phyloP scores from a whole-genome alignment of 2,329 filamentous ascomycete genomes.

The Fusarium nisikadoi region DNA sequence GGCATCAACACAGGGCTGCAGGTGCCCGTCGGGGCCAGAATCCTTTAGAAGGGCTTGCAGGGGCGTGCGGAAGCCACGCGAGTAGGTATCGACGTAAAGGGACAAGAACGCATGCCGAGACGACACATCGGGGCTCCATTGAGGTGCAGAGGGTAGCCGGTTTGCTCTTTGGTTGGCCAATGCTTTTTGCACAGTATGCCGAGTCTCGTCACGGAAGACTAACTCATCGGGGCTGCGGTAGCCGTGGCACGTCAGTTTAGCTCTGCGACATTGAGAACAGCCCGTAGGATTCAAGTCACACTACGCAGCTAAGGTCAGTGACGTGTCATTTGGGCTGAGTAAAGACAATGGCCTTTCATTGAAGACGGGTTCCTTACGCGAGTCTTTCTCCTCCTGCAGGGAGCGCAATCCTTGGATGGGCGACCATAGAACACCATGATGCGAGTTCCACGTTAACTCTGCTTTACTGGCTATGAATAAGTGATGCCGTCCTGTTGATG shows the following conservation, averaged over 20 bases:
- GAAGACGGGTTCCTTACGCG: background rate
- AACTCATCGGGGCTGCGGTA: background rate
- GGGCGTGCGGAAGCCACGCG: too few species aligned
- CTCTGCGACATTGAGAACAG: background rate
- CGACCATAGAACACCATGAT: background rate
- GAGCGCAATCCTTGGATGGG: background rate
- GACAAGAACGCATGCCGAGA: background rate
- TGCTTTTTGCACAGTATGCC: background rate
- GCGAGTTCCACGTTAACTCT: too few species aligned
- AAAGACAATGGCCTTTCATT: background rate
- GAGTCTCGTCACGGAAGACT: background rate
- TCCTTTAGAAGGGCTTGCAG: too few species aligned
- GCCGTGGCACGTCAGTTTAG: background rate
- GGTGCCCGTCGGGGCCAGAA: background rate
- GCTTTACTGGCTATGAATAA: too few species aligned
- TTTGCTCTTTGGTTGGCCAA: background rate
- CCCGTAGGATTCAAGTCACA: background rate
- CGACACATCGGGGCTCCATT: background rate
- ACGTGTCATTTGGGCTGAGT: background rate
- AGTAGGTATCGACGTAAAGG: background rate
- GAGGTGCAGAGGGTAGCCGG: background rate
- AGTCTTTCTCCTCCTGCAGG: background rate
- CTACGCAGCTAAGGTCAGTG: background rate
- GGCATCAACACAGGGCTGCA: background rate
- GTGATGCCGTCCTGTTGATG: too few species aligned